Conservation (phyloP, 169 alveolate genomes). For the Theileria annulata region DNA sequence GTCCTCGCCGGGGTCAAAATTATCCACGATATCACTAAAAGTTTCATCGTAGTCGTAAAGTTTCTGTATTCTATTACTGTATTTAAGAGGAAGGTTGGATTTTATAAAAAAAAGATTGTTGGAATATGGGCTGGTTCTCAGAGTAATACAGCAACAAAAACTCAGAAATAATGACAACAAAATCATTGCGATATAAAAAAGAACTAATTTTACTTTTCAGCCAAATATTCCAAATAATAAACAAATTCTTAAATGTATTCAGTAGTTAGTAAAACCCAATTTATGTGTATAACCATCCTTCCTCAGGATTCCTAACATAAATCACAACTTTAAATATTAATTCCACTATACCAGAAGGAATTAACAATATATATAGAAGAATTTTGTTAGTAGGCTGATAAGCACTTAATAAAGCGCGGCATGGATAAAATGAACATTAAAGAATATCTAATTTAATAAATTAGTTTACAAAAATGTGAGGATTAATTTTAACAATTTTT, state of each 20-base stretch:
- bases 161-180: not conserved
- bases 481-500: too few species aligned
- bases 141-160: not conserved
- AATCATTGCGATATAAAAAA: conserved; percentile 13
- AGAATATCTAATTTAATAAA: too few species aligned
- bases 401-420: not conserved
- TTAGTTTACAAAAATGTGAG: not conserved
- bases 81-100: not conserved
- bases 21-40: conserved; percentile 1
- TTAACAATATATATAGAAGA: not conserved
- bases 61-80: not conserved
- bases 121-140: not conserved
- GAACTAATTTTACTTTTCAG: not conserved
- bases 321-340: too few species aligned
- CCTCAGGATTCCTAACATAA: not conserved
- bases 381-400: not conserved
- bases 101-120: not conserved
- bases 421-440: not conserved
- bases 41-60: conserved; percentile 11
- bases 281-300: not conserved
- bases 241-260: not conserved
- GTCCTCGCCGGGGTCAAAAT: not conserved
- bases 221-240: not conserved
- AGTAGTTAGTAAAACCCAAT: not conserved
- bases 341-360: not conserved